Conservation (phyloP, 2,329 filamentous ascomycete genomes). For the Botryotinia globosa region DNA sequence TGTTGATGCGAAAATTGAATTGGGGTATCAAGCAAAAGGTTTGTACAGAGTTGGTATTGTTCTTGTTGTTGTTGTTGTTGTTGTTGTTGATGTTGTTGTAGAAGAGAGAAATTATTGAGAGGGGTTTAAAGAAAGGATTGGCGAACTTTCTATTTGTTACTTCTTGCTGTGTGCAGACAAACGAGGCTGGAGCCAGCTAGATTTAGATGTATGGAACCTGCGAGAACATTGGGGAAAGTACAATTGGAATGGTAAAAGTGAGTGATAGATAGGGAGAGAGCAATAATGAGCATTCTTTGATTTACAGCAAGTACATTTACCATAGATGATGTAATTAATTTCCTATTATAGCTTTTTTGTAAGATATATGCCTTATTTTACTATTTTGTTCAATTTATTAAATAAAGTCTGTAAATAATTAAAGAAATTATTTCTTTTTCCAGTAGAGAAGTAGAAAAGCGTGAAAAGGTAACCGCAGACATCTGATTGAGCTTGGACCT, state of each 20-base stretch:
- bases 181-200: constrained; percentile 14
- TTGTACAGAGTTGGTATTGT: not conserved
- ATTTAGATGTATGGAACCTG: constrained; percentile 20
- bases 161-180: constrained; percentile 11
- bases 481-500: constrained; percentile 16
- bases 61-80: not conserved
- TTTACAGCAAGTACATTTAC: not conserved
- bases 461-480: not conserved
- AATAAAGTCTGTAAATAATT: not conserved
- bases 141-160: constrained; percentile 16
- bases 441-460: not conserved
- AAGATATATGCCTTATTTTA: not conserved
- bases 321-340: not conserved
- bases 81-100: constrained; percentile 6
- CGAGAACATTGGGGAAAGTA: constrained; percentile 19
- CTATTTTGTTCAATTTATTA: not conserved
- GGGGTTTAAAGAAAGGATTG: constrained; percentile 7
- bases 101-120: not conserved
- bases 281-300: not conserved
- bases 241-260: not conserved
- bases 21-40: constrained; percentile 22
- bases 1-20: constrained; percentile 10
- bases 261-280: not conserved
- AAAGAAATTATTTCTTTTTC: not conserved
- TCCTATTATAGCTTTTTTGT: not conserved